These are phyloP conservation scores for Mucor circinelloides DNA, from an alignment of 371 early-diverging fungal genomes.

Conservation along the genomic window DNA sequence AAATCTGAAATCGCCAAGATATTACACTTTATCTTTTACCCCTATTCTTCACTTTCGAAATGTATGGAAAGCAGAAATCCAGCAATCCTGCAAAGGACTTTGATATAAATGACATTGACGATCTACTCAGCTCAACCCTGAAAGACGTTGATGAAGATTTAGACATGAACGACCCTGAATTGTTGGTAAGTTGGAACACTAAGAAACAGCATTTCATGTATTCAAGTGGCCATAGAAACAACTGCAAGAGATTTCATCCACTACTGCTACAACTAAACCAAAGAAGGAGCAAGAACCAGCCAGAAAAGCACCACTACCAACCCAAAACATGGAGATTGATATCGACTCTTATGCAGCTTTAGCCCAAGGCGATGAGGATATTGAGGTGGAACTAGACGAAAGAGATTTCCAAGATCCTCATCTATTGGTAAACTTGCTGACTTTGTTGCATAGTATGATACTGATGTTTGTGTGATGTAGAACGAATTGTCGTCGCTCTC, in stretches of 20 bases:
- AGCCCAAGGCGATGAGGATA: conserved; percentile 39
- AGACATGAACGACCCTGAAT: conserved; percentile 52
- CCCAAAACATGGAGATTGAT: conserved; percentile 30
- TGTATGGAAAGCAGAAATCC: background rate
- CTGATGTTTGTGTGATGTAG: conserved; percentile 8
- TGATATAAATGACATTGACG: conserved; percentile 21
- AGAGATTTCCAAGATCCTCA: conserved; percentile 42
- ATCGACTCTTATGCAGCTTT: conserved; percentile 43
- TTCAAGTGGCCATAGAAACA: conserved; percentile 31
- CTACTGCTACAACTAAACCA: conserved; percentile 1
- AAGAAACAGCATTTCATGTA: background rate
- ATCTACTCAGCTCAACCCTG: conserved; percentile 18
- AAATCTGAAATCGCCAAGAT: background rate
- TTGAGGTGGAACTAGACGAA: conserved; percentile 44
- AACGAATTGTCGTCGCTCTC: conserved; percentile 30
- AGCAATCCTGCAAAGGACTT: conserved; percentile 14
- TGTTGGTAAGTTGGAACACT: conserved; percentile 35
- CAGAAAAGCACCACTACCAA: conserved; percentile 3
- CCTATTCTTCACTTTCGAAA: background rate
- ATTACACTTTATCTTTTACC: background rate
- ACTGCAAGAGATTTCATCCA: conserved; percentile 32
- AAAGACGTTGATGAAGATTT: conserved; percentile 34
- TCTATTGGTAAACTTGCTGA: conserved; percentile 32
- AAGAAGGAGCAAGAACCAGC: conserved; percentile 2
- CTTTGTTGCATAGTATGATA: background rate